A percentile compares a stretch with the other conserved stretches of the same genome.
phyloP scores from a whole-genome alignment of 164 flowering plant species.

The Aristolochia fimbriata region DNA sequence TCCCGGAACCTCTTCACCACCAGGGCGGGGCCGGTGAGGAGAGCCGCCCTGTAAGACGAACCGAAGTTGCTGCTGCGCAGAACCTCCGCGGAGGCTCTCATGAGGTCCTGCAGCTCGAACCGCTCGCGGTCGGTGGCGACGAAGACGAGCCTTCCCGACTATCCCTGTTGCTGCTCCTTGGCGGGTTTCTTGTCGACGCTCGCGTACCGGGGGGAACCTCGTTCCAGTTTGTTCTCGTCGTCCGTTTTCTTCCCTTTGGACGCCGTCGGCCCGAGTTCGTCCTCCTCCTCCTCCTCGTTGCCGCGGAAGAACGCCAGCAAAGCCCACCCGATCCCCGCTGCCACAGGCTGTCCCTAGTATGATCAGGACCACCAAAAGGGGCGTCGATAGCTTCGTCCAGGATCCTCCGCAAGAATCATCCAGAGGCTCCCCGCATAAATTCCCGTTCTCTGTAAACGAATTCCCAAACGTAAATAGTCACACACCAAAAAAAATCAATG shows the following conservation, averaged over 20 bases:
- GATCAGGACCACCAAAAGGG: conserved; percentile 7
- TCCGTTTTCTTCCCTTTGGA: conserved; percentile 6
- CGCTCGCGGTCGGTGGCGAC: conserved; percentile 39
- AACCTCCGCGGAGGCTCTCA: conserved; percentile 72
- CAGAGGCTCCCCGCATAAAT: conserved; percentile 46
- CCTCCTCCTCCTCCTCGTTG: background rate
- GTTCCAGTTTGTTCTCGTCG: conserved; percentile 3
- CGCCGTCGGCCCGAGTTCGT: background rate
- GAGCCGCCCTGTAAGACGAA: conserved; percentile 63
- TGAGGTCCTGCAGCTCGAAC: conserved; percentile 65
- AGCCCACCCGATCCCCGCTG: conserved; percentile 11
- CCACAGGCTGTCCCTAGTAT: conserved; percentile 16
- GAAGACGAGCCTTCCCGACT: conserved; percentile 34
- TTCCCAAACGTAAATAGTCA: no score
- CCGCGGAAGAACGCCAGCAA: conserved; percentile 12
- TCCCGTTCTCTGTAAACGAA: conserved; percentile 36
- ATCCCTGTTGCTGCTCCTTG: background rate
- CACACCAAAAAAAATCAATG: no score
- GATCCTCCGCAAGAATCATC: conserved; percentile 14
- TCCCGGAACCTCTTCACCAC: conserved; percentile 80
- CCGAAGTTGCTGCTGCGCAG: conserved; percentile 74
- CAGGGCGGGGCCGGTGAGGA: conserved; percentile 35
- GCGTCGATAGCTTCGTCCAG: conserved; percentile 6
- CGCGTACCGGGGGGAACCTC: background rate
- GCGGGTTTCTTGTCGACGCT: conserved; percentile 9